These are phyloP conservation scores for Russula compacta DNA, from an alignment of 768 basidiomycete genomes.

Conservation along the genomic window DNA sequence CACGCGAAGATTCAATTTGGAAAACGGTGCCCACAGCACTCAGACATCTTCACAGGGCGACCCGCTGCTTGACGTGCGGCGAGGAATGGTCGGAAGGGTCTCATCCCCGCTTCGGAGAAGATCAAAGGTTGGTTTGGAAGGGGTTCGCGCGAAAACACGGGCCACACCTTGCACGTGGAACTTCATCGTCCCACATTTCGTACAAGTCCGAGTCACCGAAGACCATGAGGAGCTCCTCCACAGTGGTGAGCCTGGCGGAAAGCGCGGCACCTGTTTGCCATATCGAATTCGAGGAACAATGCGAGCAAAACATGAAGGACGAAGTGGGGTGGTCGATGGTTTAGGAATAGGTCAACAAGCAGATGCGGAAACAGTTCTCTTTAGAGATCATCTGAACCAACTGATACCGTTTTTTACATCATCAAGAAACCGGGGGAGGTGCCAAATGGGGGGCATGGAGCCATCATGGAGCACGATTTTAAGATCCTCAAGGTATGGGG, in stretches of 20 bases:
- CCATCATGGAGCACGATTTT: no score
- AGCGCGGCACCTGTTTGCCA: not conserved
- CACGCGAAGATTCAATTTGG: no score
- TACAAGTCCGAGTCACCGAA: no score
- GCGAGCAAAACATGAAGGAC: not conserved
- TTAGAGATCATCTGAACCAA: not conserved
- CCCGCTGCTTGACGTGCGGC: not conserved
- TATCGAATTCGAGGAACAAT: not conserved
- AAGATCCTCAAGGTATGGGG: not conserved
- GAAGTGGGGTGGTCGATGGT: not conserved
- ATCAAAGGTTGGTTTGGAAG: no score
- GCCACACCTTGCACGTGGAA: no score
- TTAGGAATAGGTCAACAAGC: no score
- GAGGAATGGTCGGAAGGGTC: not conserved
- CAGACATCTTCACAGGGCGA: not conserved
- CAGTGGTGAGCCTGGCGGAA: not conserved
- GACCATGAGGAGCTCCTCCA: not conserved
- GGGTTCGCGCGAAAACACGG: no score
- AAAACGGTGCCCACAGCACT: no score
- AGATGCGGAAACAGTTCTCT: no score
- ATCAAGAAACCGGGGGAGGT: not conserved
- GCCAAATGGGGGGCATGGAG: not conserved
- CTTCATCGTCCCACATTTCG: no score
- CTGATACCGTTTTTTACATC: not conserved
- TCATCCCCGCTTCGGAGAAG: no score